phyloP scores from a whole-genome alignment of 2,329 filamentous ascomycete species.

The Calonectria honghensis region DNA sequence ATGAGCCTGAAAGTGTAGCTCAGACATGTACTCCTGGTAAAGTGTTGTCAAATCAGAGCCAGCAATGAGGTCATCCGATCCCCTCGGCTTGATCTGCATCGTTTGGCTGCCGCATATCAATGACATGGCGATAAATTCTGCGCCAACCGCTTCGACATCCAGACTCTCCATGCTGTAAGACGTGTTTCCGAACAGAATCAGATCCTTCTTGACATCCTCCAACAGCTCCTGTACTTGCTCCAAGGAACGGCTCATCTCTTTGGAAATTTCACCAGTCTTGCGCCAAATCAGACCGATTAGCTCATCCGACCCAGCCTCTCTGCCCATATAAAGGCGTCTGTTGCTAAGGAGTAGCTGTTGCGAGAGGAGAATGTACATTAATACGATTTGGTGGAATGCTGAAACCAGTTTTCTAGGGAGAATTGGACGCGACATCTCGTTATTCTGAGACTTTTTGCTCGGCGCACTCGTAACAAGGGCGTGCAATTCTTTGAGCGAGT shows the following conservation, averaged over 20 bases:
- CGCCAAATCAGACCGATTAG: not conserved
- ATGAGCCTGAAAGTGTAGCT: constrained; percentile 13
- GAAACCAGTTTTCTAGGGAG: constrained; percentile 2
- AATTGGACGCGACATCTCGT: not conserved
- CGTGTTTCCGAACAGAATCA: constrained; percentile 10
- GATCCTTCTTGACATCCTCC: constrained; percentile 15
- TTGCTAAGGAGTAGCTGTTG: not conserved
- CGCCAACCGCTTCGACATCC: constrained; percentile 9
- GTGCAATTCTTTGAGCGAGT: constrained; percentile 5
- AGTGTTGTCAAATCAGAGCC: not conserved
- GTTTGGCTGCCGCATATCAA: constrained; percentile 4
- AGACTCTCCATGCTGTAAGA: constrained; percentile 2
- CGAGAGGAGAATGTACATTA: constrained; percentile 6
- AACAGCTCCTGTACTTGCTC: not conserved
- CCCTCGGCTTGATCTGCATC: not conserved
- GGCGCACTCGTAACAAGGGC: not conserved
- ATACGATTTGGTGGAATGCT: constrained; percentile 19
- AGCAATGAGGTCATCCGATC: not conserved
- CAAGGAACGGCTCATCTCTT: not conserved
- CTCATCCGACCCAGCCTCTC: not conserved
- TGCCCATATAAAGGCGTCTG: not conserved
- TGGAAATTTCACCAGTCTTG: not conserved
- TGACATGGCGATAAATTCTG: constrained; percentile 10
- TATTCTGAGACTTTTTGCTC: not conserved
- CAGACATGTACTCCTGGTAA: constrained; percentile 17